Percentiles rank a stretch among this genome's conserved stretches.
phyloP scores from a whole-genome alignment of 1,284 basidiomycete genomes.

The Malassezia dermatis region DNA sequence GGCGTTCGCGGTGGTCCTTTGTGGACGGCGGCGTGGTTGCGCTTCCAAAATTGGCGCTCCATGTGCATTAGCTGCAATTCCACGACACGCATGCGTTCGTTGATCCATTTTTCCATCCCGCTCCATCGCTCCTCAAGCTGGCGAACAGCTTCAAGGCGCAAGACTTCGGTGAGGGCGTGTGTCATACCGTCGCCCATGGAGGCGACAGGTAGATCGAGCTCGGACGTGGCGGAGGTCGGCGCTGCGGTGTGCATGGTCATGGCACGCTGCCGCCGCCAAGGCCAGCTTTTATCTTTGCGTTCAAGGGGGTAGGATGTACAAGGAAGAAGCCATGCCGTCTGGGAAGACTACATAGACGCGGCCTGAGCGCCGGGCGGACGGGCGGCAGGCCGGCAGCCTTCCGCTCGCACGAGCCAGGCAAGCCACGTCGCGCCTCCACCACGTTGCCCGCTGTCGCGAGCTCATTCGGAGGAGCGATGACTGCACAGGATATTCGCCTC shows the following conservation, averaged over 20 bases:
- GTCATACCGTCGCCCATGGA: not conserved
- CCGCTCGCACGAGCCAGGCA: constrained; percentile 5
- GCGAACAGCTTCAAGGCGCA: not conserved
- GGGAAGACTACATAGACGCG: not conserved
- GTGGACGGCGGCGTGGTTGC: not conserved
- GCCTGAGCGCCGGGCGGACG: not conserved
- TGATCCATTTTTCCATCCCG: not conserved
- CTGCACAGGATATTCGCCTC: not conserved
- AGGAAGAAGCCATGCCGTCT: not conserved
- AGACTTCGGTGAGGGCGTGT: not conserved
- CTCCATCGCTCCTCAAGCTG: not conserved
- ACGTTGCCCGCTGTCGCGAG: not conserved
- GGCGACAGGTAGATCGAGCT: not conserved
- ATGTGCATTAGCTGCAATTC: constrained; percentile 4
- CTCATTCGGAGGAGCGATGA: not conserved
- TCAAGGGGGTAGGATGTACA: not conserved
- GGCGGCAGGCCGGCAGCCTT: not conserved
- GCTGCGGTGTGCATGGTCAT: no score
- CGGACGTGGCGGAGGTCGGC: no score
- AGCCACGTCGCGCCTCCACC: not conserved
- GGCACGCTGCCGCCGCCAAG: not conserved
- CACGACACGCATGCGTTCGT: constrained; percentile 1
- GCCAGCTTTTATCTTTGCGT: not conserved
- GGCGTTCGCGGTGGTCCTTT: not conserved
- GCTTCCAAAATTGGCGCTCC: constrained; percentile 2